phyloP scores from a whole-genome alignment of 2,329 filamentous ascomycete species.

The Aaosphaeria pasadenensis region DNA sequence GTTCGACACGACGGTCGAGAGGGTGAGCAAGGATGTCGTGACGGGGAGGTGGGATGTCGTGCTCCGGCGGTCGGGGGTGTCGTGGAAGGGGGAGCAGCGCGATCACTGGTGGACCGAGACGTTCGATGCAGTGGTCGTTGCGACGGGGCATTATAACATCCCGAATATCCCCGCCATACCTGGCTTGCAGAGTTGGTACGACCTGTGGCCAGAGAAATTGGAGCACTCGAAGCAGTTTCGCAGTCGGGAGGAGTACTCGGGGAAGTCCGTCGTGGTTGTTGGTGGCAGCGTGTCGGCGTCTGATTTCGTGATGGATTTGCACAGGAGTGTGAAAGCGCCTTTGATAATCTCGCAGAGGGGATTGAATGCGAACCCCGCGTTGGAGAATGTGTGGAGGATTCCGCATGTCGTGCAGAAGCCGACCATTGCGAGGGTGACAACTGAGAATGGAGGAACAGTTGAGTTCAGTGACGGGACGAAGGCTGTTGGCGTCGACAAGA shows the following conservation, averaged over 20 bases:
- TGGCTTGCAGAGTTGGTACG: constrained; percentile 59
- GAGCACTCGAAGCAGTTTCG: constrained; percentile 48
- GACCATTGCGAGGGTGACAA: constrained; percentile 2
- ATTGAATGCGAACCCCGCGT: constrained; percentile 1
- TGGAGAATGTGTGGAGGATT: constrained; percentile 8
- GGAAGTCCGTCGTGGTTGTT: constrained; percentile 11
- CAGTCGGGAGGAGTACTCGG: constrained; percentile 5
- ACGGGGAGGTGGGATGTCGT: constrained; percentile 28
- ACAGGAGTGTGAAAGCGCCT: constrained; percentile 4
- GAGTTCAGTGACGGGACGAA: constrained; percentile 8
- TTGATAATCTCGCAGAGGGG: constrained; percentile 8
- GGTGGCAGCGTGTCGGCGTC: constrained; percentile 10
- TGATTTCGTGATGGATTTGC: constrained; percentile 8
- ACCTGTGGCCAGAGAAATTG: constrained; percentile 58
- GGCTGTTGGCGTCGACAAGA: constrained; percentile 6
- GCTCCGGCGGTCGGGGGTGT: constrained; percentile 12
- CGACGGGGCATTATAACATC: constrained; percentile 71
- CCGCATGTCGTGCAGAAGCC: constrained; percentile 7
- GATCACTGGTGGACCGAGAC: constrained; percentile 40
- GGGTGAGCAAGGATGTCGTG: constrained; percentile 5
- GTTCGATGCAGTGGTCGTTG: constrained; percentile 69
- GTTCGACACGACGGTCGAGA: constrained; percentile 35
- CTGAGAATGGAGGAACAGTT: constrained; percentile 3
- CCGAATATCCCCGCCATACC: constrained; percentile 64
- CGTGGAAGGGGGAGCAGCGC: constrained; percentile 3